A percentile compares a stretch with the other conserved stretches of the same genome.
Evolutionary conservation across 306 rosid genomes (phyloP).

Genomic region (Oxytropis ochrocephala): DNA sequence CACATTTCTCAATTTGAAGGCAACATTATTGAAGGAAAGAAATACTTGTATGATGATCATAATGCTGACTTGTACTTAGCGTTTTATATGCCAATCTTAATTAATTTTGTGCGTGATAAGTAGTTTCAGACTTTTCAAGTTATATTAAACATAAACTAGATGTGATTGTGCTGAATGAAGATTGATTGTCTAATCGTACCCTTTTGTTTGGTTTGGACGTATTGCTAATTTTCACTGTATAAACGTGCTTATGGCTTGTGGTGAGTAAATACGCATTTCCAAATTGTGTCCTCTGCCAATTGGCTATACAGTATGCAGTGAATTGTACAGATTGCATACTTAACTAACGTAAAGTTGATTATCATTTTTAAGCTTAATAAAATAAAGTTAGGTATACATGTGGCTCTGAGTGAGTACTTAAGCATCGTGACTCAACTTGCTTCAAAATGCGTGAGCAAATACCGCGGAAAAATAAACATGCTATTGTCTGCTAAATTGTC

Average conservation of each 20-base stretch:
- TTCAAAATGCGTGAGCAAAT: neutral
- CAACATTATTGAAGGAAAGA: slow-evolving; percentile 15
- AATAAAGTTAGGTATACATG: too few species aligned
- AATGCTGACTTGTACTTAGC: slow-evolving; percentile 42
- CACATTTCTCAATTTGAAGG: slow-evolving; percentile 18
- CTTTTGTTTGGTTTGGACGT: too few species aligned
- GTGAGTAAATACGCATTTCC: neutral
- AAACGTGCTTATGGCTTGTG: slow-evolving; percentile 3
- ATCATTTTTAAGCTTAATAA: too few species aligned
- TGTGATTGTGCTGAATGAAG: slow-evolving; percentile 28
- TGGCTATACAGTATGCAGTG: neutral
- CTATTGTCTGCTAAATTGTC: neutral
- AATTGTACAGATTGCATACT: neutral
- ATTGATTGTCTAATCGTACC: slow-evolving; percentile 15
- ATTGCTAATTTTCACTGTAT: neutral
- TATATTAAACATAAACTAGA: slow-evolving; percentile 22
- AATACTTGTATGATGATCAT: slow-evolving; percentile 41
- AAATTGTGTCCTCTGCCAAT: neutral
- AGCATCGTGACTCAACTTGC: neutral
- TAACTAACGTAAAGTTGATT: too few species aligned
- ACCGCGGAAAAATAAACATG: neutral
- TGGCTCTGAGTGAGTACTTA: too few species aligned
- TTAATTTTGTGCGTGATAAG: slow-evolving; percentile 40
- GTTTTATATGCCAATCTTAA: slow-evolving; percentile 53
- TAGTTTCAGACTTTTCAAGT: slow-evolving; percentile 37